phyloP scores from a whole-genome alignment of 1,139 yeast genomes.

The Yamadazyma sp. region DNA sequence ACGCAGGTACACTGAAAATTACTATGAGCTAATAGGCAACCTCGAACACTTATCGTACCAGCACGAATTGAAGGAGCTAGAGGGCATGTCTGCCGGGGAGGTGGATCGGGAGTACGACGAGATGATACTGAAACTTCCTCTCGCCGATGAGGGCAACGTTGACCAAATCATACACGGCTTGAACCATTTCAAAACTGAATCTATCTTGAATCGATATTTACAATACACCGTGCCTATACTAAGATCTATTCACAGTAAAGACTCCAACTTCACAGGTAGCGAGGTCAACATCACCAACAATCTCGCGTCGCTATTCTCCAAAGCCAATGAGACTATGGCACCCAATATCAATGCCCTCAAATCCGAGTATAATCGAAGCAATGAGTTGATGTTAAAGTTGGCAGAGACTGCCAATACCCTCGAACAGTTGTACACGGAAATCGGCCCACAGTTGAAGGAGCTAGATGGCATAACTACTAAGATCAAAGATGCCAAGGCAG shows the following conservation, averaged over 20 bases:
- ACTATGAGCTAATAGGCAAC: conserved; percentile 22
- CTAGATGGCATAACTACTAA: conserved; percentile 17
- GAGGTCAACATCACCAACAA: conserved; percentile 29
- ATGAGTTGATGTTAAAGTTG: conserved; percentile 10
- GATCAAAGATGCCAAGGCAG: conserved; percentile 9
- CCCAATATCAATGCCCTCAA: conserved; percentile 20
- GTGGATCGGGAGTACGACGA: conserved; percentile 17
- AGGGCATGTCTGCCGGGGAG: conserved; percentile 12
- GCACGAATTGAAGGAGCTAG: conserved; percentile 23
- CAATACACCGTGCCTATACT: conserved; percentile 31
- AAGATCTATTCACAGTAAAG: conserved; percentile 32
- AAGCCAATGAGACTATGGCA: conserved; percentile 12
- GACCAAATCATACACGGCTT: neutral
- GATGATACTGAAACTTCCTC: conserved; percentile 10
- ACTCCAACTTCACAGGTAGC: conserved; percentile 27
- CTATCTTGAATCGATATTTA: conserved; percentile 25
- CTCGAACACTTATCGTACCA: conserved; percentile 32
- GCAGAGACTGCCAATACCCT: conserved; percentile 4
- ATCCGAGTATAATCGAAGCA: conserved; percentile 14
- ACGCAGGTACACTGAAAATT: conserved; percentile 22
- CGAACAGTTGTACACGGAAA: conserved; percentile 7
- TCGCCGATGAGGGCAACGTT: neutral
- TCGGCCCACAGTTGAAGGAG: conserved; percentile 16
- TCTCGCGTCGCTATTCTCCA: conserved; percentile 19
- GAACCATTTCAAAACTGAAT: conserved; percentile 23